Base-by-base conservation (phyloP, 2,329 filamentous ascomycete genomes). In the Elsinoe ampelina region DNA sequence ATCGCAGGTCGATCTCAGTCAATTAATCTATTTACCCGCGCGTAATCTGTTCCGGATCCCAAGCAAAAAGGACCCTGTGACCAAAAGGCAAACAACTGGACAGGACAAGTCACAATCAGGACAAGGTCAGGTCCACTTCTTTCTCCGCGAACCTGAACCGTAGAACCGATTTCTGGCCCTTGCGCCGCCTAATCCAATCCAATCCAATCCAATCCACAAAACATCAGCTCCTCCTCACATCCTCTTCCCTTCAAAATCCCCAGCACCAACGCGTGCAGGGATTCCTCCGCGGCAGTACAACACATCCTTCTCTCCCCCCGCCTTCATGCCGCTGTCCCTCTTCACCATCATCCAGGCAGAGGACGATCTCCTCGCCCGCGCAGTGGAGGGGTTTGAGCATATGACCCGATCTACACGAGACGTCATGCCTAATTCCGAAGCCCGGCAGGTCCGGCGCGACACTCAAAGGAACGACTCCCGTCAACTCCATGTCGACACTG, bases 391-490 rank as follows among this genome's bases (percentile, higher is more conserved):
- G 39, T 41, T 56, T 26, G 54, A 56, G 30, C 54, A 56, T 41
- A 56, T 56, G 54, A 56, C 54, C 54, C 12, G 54, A 48, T 45
- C 54, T 22, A 56, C 54, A 38, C 54, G 30, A 42, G 41, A 56
- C 54, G 54, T 56, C 54, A 56, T 56, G 54, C 41, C 20, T 38
- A 47, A 35, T 32, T 47, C 54, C 39, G 39, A 56, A 10, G 32
- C 42, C 42, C 54, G 54, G 54, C 54, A 56, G 41, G 22, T 15
- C 26, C 54, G 54, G 41, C 39, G 26, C 22, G 20, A 39, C 32
- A 12, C 22, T 26, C 22, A 11, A n/a, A 32, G 13, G 4, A 39
- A 56, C 22, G 30, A 56, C 22, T 26, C 22, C 22, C 36, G 26
- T 43, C 51, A 55, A 41, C 17, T 55, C 22, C 26, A 41, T 43